phyloP scores from a whole-genome alignment of 1,284 basidiomycete genomes.

The Pholiota adiposa region DNA sequence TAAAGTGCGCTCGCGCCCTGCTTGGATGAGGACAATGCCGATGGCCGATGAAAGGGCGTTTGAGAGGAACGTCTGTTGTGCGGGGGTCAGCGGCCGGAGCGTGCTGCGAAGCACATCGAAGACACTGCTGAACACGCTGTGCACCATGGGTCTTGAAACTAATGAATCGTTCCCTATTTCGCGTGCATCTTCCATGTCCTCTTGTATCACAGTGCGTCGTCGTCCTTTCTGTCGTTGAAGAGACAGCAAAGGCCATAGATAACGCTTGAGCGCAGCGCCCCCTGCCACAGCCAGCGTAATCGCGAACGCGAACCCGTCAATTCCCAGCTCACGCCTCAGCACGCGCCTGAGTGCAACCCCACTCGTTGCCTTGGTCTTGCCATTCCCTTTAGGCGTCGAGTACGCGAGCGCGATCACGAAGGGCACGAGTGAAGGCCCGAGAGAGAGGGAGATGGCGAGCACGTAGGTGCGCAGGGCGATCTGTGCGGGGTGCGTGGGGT shows the following conservation, averaged over 20 bases:
- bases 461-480: conserved; percentile 68
- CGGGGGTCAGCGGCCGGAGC: conserved; percentile 33
- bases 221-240: not conserved
- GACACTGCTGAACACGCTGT: not conserved
- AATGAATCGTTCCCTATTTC: no score
- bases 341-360: conserved; percentile 42
- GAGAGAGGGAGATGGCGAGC: conserved; percentile 66
- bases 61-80: conserved; percentile 58
- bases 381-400: conserved; percentile 11
- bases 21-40: conserved; percentile 60
- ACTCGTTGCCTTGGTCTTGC: conserved; percentile 10
- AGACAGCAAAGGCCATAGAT: conserved; percentile 47
- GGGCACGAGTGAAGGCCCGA: conserved; percentile 64
- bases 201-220: not conserved
- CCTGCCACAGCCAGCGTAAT: conserved; percentile 68
- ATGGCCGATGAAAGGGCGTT: conserved; percentile 61
- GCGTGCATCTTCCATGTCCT: no score
- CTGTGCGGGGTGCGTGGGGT: conserved; percentile 56
- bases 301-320: conserved; percentile 69
- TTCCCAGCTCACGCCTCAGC: conserved; percentile 56
- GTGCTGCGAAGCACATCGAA: conserved; percentile 10
- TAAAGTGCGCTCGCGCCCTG: conserved; percentile 40
- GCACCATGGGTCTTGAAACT: not conserved
- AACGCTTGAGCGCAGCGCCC: conserved; percentile 51
- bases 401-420: conserved; percentile 42